Evolutionary conservation across 1,284 basidiomycete species (phyloP), one percentile per base, ranked within the genome.

Genomic region (Mycena citricolor): DNA sequence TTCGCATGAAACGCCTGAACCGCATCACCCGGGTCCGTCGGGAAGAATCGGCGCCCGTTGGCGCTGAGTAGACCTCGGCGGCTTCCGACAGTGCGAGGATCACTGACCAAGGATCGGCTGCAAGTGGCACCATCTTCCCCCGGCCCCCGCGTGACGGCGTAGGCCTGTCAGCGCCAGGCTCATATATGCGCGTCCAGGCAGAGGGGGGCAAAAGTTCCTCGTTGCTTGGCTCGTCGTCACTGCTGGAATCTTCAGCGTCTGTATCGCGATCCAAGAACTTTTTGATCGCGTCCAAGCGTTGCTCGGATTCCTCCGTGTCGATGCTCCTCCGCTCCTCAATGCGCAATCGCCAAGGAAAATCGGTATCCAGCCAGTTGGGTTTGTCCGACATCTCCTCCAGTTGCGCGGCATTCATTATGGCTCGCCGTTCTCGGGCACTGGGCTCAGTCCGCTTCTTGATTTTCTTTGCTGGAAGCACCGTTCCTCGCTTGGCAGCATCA

Each of bases 321-420:
- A 68, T 54, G 32, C 79, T 75, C 14, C 67, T 65, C 29, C 74
- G 70, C 59, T 83, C 76, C 51, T 77, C 71, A 14, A 64, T 66
- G 39, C 81, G 69, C 51, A 82, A 57, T 38, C 74, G 71, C 87
- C 87, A 90, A 13, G 87, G 87, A 55, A 88, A 87, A 57, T 79
- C 77, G 11, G 68, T 53, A 56, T 90, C 87, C 7, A 81, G 79
- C 87, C 87, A 90, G 58, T 85, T 81, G 8, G 86, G 83, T 42
- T 64, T 71, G 20, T 73, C 61, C 2, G 32, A 35, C 5, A 42
- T 36, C 19, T 44, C 44, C 17, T n/a, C 52, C 16, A 46, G 29
- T 1, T 32, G 31, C 3, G 42, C 46, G 12, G 46, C 42, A 22
- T 45, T 47, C 2, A 39, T 33, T 32, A 37, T 38, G n/a, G 43